A percentile compares a stretch with the other conserved stretches of the same genome.
Conservation (phyloP, 768 basidiomycete genomes). For the Kwoniella sp. region DNA sequence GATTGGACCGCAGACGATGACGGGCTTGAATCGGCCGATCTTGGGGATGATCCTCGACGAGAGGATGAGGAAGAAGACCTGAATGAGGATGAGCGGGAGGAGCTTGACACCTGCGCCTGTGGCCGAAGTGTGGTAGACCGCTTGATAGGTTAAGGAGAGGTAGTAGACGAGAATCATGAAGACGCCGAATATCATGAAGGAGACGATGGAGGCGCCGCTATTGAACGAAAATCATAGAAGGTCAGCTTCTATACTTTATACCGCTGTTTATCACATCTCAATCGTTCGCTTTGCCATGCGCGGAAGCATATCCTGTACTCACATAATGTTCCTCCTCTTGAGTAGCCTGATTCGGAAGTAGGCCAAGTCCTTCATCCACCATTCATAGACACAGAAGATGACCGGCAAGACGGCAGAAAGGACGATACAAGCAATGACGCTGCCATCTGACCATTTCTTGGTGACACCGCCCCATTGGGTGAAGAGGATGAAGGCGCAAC, state of each 20-base stretch:
- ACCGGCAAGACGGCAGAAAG: slow-evolving; percentile 49
- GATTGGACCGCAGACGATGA: slow-evolving; percentile 56
- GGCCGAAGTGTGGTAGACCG: slow-evolving; percentile 51
- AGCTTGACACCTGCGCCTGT: slow-evolving; percentile 55
- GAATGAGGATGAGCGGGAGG: slow-evolving; percentile 54
- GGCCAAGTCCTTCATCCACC: slow-evolving; percentile 51
- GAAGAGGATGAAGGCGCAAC: slow-evolving; percentile 46
- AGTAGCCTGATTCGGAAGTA: slow-evolving; percentile 58
- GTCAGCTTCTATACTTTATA: too few relatives aligned
- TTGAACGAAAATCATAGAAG: too few relatives aligned
- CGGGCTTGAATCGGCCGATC: slow-evolving; percentile 56
- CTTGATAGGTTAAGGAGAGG: slow-evolving; percentile 51
- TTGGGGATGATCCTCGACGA: slow-evolving; percentile 46
- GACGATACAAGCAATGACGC: slow-evolving; percentile 56
- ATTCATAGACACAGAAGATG: slow-evolving; percentile 57
- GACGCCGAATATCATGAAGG: slow-evolving; percentile 50
- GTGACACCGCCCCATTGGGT: slow-evolving; percentile 56
- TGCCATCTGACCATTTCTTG: slow-evolving; percentile 60
- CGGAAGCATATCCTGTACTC: too few relatives aligned
- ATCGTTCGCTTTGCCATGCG: too few relatives aligned
- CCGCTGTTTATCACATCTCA: neutral
- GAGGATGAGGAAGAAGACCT: slow-evolving; percentile 52
- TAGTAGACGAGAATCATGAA: slow-evolving; percentile 55
- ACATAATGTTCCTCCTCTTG: slow-evolving; percentile 50
- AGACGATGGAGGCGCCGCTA: slow-evolving; percentile 47